These are phyloP conservation scores for Gonapodya sp. DNA, from an alignment of 192 early-diverging fungal genomes.

Conservation along the genomic window DNA sequence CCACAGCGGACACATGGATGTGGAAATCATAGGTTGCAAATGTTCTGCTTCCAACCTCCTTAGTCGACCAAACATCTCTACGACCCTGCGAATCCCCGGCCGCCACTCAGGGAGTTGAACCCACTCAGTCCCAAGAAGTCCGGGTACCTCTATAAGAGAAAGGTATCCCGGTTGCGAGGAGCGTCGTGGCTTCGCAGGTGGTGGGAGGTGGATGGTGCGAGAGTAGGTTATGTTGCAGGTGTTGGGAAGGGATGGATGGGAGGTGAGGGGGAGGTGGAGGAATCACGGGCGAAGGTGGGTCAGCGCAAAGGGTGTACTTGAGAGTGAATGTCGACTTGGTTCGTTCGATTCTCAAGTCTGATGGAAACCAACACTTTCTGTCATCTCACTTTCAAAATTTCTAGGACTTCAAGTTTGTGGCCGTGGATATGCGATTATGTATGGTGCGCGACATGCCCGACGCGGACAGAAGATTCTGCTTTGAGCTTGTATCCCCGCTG, in stretches of 20 bases:
- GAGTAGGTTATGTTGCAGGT: not conserved
- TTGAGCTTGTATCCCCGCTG: constrained; percentile 69
- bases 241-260: not conserved
- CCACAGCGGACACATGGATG: not conserved
- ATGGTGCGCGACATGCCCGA: constrained; percentile 52
- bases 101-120: not conserved
- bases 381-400: too few relatives aligned
- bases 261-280: not conserved
- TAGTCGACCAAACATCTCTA: not conserved
- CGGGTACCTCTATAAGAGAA: constrained; percentile 74
- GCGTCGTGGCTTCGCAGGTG: constrained; percentile 2
- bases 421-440: constrained; percentile 22
- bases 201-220: constrained; percentile 1
- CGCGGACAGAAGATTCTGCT: constrained; percentile 64
- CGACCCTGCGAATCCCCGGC: not conserved
- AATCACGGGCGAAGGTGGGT: not conserved
- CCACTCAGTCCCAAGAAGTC: constrained; percentile 27
- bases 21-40: not conserved
- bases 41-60: not conserved
- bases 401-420: not conserved
- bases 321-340: too few relatives aligned
- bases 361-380: too few relatives aligned
- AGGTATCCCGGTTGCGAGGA: constrained; percentile 68
- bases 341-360: too few relatives aligned
- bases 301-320: too few relatives aligned